Evolutionary conservation across 2,329 filamentous ascomycete genomes (phyloP).

Genomic region (Penicillium palitans): DNA sequence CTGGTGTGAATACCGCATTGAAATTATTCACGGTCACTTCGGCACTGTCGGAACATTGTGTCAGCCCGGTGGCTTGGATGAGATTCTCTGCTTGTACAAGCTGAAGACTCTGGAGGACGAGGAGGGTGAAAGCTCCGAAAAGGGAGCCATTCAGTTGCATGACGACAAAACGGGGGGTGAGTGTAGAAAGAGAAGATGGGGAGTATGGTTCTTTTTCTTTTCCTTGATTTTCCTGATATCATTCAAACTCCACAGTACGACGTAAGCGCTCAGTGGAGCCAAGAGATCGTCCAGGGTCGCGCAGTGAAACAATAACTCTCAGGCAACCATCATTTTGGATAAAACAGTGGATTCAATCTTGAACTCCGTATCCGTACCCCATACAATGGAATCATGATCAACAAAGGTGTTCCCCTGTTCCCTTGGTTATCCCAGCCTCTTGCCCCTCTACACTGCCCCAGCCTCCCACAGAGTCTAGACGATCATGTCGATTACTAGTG

Average conservation of each 20-base stretch:
- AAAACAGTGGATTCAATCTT: not conserved
- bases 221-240: conserved; percentile 9
- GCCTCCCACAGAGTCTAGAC: not conserved
- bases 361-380: too few relatives aligned
- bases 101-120: conserved; percentile 5
- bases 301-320: conserved; percentile 1
- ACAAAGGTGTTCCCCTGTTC: not conserved
- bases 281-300: conserved; percentile 5
- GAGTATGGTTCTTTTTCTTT: not conserved
- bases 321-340: conserved; percentile 3
- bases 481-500: not conserved
- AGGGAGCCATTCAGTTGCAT: conserved; percentile 8
- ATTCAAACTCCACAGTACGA: conserved; percentile 13
- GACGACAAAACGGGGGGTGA: conserved; percentile 6
- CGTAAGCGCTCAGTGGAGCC: conserved; percentile 14
- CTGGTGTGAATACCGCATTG: conserved; percentile 45
- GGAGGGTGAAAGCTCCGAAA: conserved; percentile 4
- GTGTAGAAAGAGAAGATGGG: conserved; percentile 1
- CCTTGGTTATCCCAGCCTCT: not conserved
- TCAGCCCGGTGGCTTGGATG: conserved; percentile 20
- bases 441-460: conserved; percentile 3
- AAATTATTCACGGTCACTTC: conserved; percentile 21
- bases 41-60: conserved; percentile 20
- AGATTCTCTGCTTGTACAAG: conserved; percentile 18
- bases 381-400: not conserved